phyloP scores from a whole-genome alignment of 2,329 filamentous ascomycete genomes.

The Aspergillus felis region DNA sequence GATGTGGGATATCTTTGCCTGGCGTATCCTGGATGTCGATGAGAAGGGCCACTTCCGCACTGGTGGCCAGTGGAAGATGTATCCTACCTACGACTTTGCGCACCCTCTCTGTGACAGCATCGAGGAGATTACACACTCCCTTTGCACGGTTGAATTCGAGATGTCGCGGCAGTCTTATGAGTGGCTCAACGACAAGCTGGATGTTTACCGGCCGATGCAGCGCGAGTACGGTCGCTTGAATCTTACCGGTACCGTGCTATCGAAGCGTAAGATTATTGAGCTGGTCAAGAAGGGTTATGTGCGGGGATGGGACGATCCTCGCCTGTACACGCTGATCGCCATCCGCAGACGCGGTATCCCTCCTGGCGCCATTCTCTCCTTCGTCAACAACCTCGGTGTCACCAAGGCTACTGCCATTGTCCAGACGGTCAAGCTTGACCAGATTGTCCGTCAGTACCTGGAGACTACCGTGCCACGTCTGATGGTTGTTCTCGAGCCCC shows the following conservation, averaged over 20 bases:
- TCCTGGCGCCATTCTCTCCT: slow-evolving; percentile 81
- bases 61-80: slow-evolving; percentile 82
- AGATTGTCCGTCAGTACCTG: slow-evolving; percentile 78
- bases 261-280: slow-evolving; percentile 78
- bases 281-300: slow-evolving; percentile 76
- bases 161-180: slow-evolving; percentile 84
- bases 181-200: slow-evolving; percentile 77
- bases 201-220: slow-evolving; percentile 90
- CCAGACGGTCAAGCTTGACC: slow-evolving; percentile 77
- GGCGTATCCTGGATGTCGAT: slow-evolving; percentile 67
- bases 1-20: slow-evolving; percentile 95
- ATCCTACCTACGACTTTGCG: slow-evolving; percentile 76
- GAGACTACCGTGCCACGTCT: slow-evolving; percentile 83
- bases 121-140: slow-evolving; percentile 83
- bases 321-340: slow-evolving; percentile 81
- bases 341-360: slow-evolving; percentile 82
- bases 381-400: slow-evolving; percentile 87
- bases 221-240: slow-evolving; percentile 78
- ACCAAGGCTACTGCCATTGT: slow-evolving; percentile 78
- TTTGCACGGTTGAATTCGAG: slow-evolving; percentile 92
- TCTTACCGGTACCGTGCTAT: slow-evolving; percentile 78
- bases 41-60: slow-evolving; percentile 54
- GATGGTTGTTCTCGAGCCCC: slow-evolving; percentile 83
- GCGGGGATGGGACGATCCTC: slow-evolving; percentile 84
- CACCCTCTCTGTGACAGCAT: slow-evolving; percentile 84